Conservation (phyloP, 495 filamentous ascomycete genomes). For the Aspergillus saccharolyticus region DNA sequence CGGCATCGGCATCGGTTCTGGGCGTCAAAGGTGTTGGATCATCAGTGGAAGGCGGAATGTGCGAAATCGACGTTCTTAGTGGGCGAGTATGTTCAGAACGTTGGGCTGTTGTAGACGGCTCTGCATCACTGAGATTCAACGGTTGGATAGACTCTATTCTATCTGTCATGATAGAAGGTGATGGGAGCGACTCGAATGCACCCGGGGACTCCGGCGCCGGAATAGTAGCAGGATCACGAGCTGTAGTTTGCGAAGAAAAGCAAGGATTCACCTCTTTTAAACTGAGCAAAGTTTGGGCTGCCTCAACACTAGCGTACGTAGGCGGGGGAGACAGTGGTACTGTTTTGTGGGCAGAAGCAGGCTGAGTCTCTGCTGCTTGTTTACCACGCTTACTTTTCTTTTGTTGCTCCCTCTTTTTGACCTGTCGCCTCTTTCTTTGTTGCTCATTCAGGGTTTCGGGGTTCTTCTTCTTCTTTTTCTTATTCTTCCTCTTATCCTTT, state of each 20-base stretch:
- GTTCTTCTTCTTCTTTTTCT: conserved; percentile 17
- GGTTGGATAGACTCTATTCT: no score
- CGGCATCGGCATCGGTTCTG: background rate
- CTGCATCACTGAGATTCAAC: no score
- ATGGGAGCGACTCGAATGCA: no score
- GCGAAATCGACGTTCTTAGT: background rate
- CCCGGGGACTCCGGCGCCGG: background rate
- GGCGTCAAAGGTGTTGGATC: background rate
- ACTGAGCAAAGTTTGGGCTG: background rate
- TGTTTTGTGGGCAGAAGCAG: background rate
- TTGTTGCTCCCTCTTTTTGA: background rate
- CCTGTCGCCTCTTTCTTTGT: background rate
- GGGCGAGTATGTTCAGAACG: no score
- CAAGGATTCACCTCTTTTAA: background rate
- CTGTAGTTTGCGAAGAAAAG: background rate
- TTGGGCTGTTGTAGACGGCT: no score
- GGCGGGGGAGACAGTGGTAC: background rate
- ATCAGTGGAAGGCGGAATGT: background rate
- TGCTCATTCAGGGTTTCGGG: conserved; percentile 14
- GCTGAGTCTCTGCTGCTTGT: background rate
- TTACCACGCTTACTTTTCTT: background rate
- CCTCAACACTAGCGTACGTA: background rate
- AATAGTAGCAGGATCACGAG: background rate
- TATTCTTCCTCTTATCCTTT: conserved; percentile 16
- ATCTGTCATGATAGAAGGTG: no score